Percentiles rank a stretch among this genome's conserved stretches.
phyloP scores from a whole-genome alignment of 371 early-diverging fungal species.

The Encephalitozoon romaleae region DNA sequence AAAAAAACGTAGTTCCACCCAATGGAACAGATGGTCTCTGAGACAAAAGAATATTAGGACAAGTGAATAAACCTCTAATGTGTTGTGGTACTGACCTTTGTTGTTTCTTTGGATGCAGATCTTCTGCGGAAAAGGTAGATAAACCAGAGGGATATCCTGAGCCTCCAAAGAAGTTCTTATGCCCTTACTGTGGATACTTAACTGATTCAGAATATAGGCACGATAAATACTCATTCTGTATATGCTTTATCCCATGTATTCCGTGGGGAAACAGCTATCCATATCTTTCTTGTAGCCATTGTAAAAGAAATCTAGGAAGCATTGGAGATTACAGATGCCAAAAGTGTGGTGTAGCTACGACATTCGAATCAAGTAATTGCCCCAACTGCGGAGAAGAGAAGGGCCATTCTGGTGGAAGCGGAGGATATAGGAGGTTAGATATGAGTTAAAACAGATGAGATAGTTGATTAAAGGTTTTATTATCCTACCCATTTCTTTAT shows the following conservation, averaged over 20 bases:
- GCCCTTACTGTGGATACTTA: conserved; percentile 22
- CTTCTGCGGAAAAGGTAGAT: neutral
- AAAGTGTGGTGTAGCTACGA: conserved; percentile 3
- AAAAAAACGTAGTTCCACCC: neutral
- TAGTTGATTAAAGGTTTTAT: conserved; percentile 8
- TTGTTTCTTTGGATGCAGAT: conserved; percentile 13
- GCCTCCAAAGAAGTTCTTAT: conserved; percentile 31
- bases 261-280: conserved; percentile 31
- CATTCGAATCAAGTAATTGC: conserved; percentile 26
- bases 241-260: conserved; percentile 33
- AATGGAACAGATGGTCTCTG: neutral
- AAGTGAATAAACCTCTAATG: neutral
- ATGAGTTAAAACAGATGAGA: neutral
- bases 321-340: neutral
- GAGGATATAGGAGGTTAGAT: neutral
- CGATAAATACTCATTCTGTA: neutral
- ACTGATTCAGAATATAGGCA: conserved; percentile 22
- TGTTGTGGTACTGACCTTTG: neutral
- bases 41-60: neutral
- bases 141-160: conserved; percentile 28
- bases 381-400: conserved; percentile 35
- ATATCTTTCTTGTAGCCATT: conserved; percentile 22
- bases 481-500: neutral
- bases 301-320: neutral
- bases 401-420: neutral